Base-by-base conservation (phyloP, 768 basidiomycete species). In the Lentinula sp. region DNA sequence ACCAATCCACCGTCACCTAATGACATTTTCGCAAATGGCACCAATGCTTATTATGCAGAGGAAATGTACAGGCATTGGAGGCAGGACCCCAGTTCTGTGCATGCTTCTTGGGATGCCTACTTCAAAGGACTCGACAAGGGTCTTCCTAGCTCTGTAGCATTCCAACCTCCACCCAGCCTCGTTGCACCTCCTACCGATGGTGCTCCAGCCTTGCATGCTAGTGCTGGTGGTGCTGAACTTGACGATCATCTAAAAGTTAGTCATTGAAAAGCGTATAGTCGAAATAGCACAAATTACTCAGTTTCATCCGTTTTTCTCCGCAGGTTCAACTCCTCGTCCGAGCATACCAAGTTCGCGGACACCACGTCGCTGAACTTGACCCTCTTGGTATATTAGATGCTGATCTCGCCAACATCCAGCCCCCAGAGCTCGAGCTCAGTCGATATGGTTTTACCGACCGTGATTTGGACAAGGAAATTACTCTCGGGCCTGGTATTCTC, bases 271-370 rank as follows among this genome's bases (percentile, higher is more conserved):
- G 20, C 42, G 56, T 13, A 28, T 3, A 28, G 32, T 48, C 60
- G 5, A 63, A 35, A 35, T 45, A 32, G 32, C 65, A 51, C 10
- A 55, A 55, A 18, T 39, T 0, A 9, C 36, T 55, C 53, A 37
- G 28, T 5, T 20, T 13, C 20, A 60, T 46, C 12, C 53, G 23
- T 45, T 51, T 53, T n/a, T 51, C 16, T n/a, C 63, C 20, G 23
- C 35, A 98, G 96, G 89, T 94, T 16, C 97, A 99, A 90, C 83
- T 98, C 33, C 87, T 99, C 60, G 94, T 98, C 57, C 90, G 97
- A 60, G 97, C 97, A 3, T 99, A 97, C 76, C 97, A 99, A 86
- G 97, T 99, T 16, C 91, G 96, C 62, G 97, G 97, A 15, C 97
- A 99, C 69, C 95, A 98, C 68, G 81, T 95, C 61, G 97, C 96